Base-by-base conservation (phyloP, 2,329 filamentous ascomycete genomes). In the Nemania diffusa region DNA sequence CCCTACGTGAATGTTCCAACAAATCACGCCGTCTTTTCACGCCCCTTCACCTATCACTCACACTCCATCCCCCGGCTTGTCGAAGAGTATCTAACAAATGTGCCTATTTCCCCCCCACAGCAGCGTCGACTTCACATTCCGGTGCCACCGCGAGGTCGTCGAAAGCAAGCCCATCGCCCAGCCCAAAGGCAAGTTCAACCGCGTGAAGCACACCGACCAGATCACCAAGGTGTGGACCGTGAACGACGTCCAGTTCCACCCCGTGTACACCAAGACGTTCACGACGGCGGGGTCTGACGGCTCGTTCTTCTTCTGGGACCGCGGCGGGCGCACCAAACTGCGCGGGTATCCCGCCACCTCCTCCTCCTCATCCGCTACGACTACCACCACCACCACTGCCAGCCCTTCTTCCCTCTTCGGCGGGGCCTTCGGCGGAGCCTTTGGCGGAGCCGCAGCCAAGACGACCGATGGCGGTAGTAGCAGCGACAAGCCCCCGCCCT, bases 231-330 rank as follows among this genome's bases (percentile, higher is more conserved):
- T 80, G 56, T 81, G 70, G 67, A 46, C 74, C 61, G 73, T 80
- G 71, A 79, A 80, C 71, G 73, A 73, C 57, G 65, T 80, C 22
- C 64, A 61, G 48, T 79, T 75, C 64, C 75, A 78, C 61, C 78
- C 78, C 0, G 29, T 53, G 11, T 51, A 71, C 57, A 62, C 62
- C 7, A 57, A 68, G 24, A 68, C 72, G 8, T 72, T 80, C 61
- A 68, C 63, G 58, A 80, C 79, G 1, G 78, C 71, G n/a, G 79
- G 78, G 8, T 73, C 74, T n/a, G 79, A 81, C 69, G 78, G 78
- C 50, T 70, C 69, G 5, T 78, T 76, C 74, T 78, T 81, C 74
- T 85, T 87, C 78, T 88, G 86, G 86, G 89, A 92, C 69, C 83
- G 85, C 64, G 78, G 81, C 57, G 78, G 81, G 32, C 85, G 84